Conservation (phyloP, 2,329 filamentous ascomycete species). For the Ceratocystis diversiconidia region DNA sequence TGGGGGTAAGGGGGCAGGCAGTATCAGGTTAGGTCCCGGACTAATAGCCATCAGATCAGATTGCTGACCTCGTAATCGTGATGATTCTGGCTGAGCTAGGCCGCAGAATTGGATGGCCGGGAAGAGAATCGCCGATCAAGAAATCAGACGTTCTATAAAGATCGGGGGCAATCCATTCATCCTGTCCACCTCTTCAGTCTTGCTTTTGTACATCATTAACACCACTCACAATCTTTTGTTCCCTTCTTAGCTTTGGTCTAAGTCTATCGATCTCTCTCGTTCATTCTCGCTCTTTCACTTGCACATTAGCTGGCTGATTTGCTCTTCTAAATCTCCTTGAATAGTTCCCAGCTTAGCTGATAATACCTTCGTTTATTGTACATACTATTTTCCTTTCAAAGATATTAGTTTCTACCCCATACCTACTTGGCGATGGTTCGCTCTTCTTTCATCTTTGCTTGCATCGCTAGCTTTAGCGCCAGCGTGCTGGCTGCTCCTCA, state of each 20-base stretch:
- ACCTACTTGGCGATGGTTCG: background rate
- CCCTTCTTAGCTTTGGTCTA: background rate
- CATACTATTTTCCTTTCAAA: background rate
- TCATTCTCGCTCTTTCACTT: background rate
- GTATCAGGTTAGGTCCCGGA: too few species aligned
- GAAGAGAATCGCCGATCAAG: background rate
- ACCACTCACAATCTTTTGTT: background rate
- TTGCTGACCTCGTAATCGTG: too few species aligned
- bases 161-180: background rate
- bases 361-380: background rate
- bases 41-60: too few species aligned
- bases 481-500: background rate
- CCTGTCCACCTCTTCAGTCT: background rate
- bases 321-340: background rate
- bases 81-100: too few species aligned
- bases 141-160: background rate
- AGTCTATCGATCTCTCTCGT: background rate
- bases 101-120: too few species aligned
- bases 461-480: background rate
- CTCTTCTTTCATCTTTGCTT: background rate
- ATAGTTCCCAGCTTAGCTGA: background rate
- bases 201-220: background rate
- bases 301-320: constrained; percentile 1
- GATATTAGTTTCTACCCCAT: background rate
- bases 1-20: too few species aligned